phyloP scores from a whole-genome alignment of 1,139 yeast genomes.

The Hyphopichia khmerensis region DNA sequence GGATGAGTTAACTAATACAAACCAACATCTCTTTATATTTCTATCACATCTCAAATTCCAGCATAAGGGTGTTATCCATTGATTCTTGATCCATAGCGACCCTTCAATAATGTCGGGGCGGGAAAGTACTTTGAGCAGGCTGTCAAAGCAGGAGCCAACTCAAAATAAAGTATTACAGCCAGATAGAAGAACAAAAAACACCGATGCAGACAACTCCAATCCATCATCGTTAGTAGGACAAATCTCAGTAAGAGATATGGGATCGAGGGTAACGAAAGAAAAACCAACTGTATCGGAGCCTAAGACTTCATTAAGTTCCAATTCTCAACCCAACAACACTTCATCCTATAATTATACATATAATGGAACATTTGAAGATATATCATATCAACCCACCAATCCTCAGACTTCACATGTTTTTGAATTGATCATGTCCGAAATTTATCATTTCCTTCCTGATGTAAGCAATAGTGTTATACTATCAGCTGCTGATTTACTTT shows the following conservation, averaged over 20 bases:
- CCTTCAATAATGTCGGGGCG: neutral
- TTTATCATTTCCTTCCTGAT: slow-evolving; percentile 31
- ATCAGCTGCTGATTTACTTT: slow-evolving; percentile 64
- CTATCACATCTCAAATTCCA: neutral
- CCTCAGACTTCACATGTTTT: slow-evolving; percentile 26
- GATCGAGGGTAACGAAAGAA: slow-evolving; percentile 39
- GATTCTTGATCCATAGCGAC: neutral
- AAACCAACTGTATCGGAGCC: neutral
- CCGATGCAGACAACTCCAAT: slow-evolving; percentile 50
- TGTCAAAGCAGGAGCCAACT: slow-evolving; percentile 56
- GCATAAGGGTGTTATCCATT: neutral
- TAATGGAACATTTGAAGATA: slow-evolving; percentile 17
- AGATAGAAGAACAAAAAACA: slow-evolving; percentile 41
- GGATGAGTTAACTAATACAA: neutral
- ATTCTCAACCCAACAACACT: neutral
- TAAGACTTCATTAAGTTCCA: neutral
- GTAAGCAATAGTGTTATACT: slow-evolving; percentile 43
- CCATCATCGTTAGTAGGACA: slow-evolving; percentile 75
- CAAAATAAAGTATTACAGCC: slow-evolving; percentile 70
- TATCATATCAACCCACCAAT: slow-evolving; percentile 24
- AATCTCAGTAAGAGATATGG: slow-evolving; percentile 67
- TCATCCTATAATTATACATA: slow-evolving; percentile 12
- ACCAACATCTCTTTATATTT: neutral
- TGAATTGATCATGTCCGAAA: slow-evolving; percentile 29
- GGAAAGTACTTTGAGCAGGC: neutral